Percentiles rank a stretch among this genome's conserved stretches.
Evolutionary conservation across 2,329 filamentous ascomycete genomes (phyloP).

Genomic region (Cadophora luteo-olivacea): DNA sequence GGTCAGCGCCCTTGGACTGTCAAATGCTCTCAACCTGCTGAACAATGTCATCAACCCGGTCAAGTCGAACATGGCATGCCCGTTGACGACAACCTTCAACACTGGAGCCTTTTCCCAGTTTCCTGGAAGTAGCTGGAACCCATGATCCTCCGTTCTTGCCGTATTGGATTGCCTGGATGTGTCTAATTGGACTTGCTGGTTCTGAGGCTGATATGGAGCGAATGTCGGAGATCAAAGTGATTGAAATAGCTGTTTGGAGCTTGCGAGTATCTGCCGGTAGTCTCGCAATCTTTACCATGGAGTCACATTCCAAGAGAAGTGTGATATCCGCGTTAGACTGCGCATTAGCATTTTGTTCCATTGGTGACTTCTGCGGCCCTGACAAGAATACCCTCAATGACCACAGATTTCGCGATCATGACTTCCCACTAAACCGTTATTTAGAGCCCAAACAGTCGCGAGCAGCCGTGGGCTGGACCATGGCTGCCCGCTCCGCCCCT

Average conservation of each 20-base stretch:
- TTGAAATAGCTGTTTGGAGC: neutral
- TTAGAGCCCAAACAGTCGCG: too few relatives aligned
- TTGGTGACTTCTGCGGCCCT: too few relatives aligned
- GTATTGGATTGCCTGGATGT: neutral
- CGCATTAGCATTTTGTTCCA: neutral
- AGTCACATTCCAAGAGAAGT: neutral
- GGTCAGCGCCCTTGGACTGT: constrained; percentile 8
- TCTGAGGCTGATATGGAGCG: neutral
- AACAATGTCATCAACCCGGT: constrained; percentile 19
- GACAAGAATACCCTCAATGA: too few relatives aligned
- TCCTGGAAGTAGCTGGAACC: constrained; percentile 21
- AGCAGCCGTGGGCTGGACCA: too few relatives aligned
- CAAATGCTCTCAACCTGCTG: constrained; percentile 11
- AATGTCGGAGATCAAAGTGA: neutral
- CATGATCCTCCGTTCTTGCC: neutral
- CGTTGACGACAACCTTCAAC: constrained; percentile 24
- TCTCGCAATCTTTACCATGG: neutral
- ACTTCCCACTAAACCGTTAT: too few relatives aligned
- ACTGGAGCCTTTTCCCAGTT: constrained; percentile 26
- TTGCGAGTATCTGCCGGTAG: neutral
- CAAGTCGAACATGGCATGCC: constrained; percentile 22
- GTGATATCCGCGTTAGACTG: too few relatives aligned
- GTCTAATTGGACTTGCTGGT: neutral
- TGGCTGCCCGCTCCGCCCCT: too few relatives aligned
- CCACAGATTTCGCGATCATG: too few relatives aligned